Conservation (phyloP, 2,329 filamentous ascomycete genomes). For the Metarhizium brunneum region DNA sequence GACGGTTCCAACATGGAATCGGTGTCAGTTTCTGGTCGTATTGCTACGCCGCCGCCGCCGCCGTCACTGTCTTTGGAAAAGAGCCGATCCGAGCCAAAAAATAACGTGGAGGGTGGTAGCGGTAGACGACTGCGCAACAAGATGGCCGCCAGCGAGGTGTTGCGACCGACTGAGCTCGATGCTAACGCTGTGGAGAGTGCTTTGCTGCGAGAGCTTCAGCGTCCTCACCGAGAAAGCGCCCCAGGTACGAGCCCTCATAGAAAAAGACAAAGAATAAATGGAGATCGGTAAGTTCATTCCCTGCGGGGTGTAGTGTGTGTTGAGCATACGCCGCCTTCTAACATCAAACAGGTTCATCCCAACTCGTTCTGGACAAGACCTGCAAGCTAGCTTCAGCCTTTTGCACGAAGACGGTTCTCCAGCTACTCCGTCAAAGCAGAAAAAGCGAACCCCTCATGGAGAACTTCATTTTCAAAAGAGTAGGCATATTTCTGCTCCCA, state of each 20-base stretch:
- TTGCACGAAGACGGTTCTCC: constrained; percentile 90
- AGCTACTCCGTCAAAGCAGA: constrained; percentile 76
- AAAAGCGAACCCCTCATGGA: constrained; percentile 76
- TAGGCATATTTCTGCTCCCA: constrained; percentile 31
- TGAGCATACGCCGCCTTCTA: constrained; percentile 9
- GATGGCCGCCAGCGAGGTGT: constrained; percentile 24
- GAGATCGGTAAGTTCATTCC: constrained; percentile 41
- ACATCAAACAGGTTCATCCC: constrained; percentile 71
- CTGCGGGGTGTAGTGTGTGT: not conserved
- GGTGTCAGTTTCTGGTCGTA: constrained; percentile 20
- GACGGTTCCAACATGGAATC: not conserved
- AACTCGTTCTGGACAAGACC: constrained; percentile 82
- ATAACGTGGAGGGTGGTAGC: constrained; percentile 25
- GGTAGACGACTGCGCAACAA: constrained; percentile 25
- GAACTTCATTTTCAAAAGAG: constrained; percentile 93
- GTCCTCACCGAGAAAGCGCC: constrained; percentile 41
- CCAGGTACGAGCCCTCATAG: constrained; percentile 45
- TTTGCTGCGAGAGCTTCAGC: constrained; percentile 41
- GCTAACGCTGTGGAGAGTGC: constrained; percentile 41
- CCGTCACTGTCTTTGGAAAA: constrained; percentile 25
- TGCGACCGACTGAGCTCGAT: constrained; percentile 32
- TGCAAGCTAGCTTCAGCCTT: constrained; percentile 86
- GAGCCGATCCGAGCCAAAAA: constrained; percentile 31
- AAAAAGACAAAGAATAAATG: constrained; percentile 51
- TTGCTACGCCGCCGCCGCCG: constrained; percentile 34